These are phyloP conservation scores for Gynostemma pentaphyllum DNA, from an alignment of 306 rosid genomes.

Conservation along the genomic window DNA sequence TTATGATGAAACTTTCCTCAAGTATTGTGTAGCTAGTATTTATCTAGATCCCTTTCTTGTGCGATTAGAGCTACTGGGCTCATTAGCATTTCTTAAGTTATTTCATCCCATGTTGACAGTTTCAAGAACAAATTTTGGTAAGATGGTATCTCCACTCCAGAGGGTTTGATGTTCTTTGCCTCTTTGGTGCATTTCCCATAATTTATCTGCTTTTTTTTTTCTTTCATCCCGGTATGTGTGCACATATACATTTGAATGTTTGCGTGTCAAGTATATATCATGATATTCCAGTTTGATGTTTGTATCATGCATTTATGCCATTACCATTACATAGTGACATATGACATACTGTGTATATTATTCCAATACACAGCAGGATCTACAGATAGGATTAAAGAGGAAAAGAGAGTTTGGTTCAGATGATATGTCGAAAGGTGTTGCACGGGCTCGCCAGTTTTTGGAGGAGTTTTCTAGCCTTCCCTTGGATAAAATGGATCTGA, in stretches of 20 bases:
- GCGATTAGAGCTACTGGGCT: no score
- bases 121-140: no score
- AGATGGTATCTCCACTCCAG: no score
- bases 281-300: no score
- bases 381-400: conserved; percentile 62
- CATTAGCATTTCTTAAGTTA: no score
- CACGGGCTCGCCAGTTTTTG: conserved; percentile 54
- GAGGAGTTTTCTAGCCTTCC: conserved; percentile 66
- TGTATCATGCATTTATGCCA: neutral
- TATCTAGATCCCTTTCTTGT: no score
- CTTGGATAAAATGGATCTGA: conserved; percentile 56
- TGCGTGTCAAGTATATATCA: neutral
- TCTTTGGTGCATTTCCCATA: no score
- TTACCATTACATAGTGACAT: neutral
- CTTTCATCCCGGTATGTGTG: neutral
- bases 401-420: conserved; percentile 53
- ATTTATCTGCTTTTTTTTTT: neutral
- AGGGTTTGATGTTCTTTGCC: no score
- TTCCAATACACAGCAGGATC: neutral
- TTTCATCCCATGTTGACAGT: no score
- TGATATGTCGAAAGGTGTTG: conserved; percentile 59
- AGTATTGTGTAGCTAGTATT: no score
- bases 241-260: neutral
- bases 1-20: no score
- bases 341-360: neutral